Evolutionary conservation across 192 early-diverging fungal species (phyloP).

Genomic region (Gamsiella multidivaricata): DNA sequence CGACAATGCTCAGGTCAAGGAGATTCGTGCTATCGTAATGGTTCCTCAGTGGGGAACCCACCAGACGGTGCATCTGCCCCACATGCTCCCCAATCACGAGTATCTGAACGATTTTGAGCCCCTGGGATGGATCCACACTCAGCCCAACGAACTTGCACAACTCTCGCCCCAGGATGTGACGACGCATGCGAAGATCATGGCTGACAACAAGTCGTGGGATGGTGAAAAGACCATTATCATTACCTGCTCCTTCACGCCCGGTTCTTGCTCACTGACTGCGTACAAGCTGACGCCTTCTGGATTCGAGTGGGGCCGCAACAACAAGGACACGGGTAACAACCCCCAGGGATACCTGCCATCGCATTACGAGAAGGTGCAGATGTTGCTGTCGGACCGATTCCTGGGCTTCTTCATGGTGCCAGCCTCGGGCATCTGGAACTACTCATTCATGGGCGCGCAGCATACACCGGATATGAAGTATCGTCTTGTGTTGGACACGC

Average conservation of each 20-base stretch:
- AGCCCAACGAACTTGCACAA: conserved; percentile 91
- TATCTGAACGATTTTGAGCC: conserved; percentile 94
- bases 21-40: conserved; percentile 92
- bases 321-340: conserved; percentile 88
- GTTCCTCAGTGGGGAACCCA: conserved; percentile 99
- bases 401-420: conserved; percentile 99
- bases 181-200: conserved; percentile 89
- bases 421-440: conserved; percentile 96
- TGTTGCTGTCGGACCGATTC: conserved; percentile 95
- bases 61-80: conserved; percentile 91
- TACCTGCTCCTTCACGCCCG: conserved; percentile 98
- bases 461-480: conserved; percentile 96
- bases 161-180: conserved; percentile 93
- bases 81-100: conserved; percentile 89
- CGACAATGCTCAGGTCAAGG: conserved; percentile 94
- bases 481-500: conserved; percentile 85
- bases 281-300: conserved; percentile 97
- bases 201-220: conserved; percentile 92
- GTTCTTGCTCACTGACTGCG: conserved; percentile 94
- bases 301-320: conserved; percentile 96
- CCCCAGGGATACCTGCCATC: conserved; percentile 88
- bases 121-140: conserved; percentile 98
- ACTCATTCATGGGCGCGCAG: conserved; percentile 97
- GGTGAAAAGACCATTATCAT: conserved; percentile 92
- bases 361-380: conserved; percentile 97